Conservation (phyloP, 1,284 basidiomycete genomes). For the Exobasidium rhododendri region DNA sequence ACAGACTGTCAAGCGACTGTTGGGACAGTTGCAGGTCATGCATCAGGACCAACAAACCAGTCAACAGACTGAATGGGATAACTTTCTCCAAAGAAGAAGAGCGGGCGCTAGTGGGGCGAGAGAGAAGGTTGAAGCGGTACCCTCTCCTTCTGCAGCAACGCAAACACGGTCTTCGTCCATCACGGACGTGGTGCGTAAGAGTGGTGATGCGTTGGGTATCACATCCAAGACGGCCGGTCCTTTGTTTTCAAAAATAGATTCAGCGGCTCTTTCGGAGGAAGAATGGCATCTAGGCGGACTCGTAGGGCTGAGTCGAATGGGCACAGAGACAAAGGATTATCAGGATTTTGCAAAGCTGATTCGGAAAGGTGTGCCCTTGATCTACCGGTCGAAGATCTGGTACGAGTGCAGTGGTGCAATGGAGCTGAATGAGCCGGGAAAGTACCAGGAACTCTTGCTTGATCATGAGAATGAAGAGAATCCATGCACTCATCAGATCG, state of each 20-base stretch:
- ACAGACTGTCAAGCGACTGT: conserved; percentile 70
- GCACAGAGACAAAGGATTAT: conserved; percentile 58
- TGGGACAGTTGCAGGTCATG: conserved; percentile 77
- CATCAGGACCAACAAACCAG: conserved; percentile 77
- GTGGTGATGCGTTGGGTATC: conserved; percentile 7
- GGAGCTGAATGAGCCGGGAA: conserved; percentile 85
- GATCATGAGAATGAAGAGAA: conserved; percentile 61
- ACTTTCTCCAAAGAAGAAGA: conserved; percentile 68
- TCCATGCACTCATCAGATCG: conserved; percentile 76
- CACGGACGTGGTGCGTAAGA: conserved; percentile 7
- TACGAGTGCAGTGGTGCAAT: conserved; percentile 85
- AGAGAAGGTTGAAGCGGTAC: background rate
- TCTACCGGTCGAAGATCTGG: conserved; percentile 79
- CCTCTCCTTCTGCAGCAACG: background rate
- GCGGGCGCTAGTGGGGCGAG: conserved; percentile 31
- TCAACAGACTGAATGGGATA: conserved; percentile 80
- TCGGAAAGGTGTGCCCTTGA: conserved; percentile 78
- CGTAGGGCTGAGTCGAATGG: conserved; percentile 84
- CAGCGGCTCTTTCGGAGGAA: conserved; percentile 20
- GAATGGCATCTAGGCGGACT: conserved; percentile 56
- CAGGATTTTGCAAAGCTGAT: conserved; percentile 73
- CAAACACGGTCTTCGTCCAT: background rate
- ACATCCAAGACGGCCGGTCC: background rate
- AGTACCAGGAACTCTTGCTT: conserved; percentile 77
- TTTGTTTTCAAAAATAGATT: background rate